phyloP scores from a whole-genome alignment of 108 stramenopile genomes.

The Cylindrotheca closterium region DNA sequence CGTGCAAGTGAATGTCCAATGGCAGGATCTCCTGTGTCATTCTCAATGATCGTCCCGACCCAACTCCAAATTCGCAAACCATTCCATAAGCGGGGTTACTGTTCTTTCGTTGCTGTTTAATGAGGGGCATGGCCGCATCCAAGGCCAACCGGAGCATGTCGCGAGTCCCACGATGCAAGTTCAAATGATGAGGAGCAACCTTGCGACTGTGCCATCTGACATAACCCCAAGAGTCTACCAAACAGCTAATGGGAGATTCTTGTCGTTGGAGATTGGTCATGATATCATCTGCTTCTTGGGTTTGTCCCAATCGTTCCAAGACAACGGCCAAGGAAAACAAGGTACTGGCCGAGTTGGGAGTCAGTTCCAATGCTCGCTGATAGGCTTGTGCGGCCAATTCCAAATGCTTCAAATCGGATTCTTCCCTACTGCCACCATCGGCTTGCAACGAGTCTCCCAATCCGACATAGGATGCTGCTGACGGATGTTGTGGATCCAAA shows the following conservation, averaged over 20 bases:
- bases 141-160: slow-evolving; percentile 82
- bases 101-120: slow-evolving; percentile 33
- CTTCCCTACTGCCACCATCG: slow-evolving; percentile 40
- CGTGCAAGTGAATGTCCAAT: slow-evolving; percentile 62
- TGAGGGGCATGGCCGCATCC: slow-evolving; percentile 72
- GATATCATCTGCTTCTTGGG: slow-evolving; percentile 67
- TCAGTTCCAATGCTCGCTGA: slow-evolving; percentile 42
- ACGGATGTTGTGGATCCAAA: slow-evolving; percentile 61
- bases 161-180: slow-evolving; percentile 78
- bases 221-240: slow-evolving; percentile 89
- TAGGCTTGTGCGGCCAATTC: slow-evolving; percentile 68
- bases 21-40: slow-evolving; percentile 87
- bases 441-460: slow-evolving; percentile 72
- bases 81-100: slow-evolving; percentile 34
- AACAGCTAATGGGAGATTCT: slow-evolving; percentile 59
- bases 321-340: slow-evolving; percentile 76
- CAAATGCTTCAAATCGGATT: slow-evolving; percentile 34
- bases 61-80: slow-evolving; percentile 89
- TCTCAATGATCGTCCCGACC: slow-evolving; percentile 67
- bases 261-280: slow-evolving; percentile 65
- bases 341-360: background rate
- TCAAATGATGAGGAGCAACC: slow-evolving; percentile 32
- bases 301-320: slow-evolving; percentile 69
- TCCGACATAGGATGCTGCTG: slow-evolving; percentile 60
- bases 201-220: slow-evolving; percentile 86